Percentiles rank a stretch among this genome's conserved stretches.
Evolutionary conservation across 176 grass and related monocot species (phyloP).

Genomic region (Cymbopogon citratus): DNA sequence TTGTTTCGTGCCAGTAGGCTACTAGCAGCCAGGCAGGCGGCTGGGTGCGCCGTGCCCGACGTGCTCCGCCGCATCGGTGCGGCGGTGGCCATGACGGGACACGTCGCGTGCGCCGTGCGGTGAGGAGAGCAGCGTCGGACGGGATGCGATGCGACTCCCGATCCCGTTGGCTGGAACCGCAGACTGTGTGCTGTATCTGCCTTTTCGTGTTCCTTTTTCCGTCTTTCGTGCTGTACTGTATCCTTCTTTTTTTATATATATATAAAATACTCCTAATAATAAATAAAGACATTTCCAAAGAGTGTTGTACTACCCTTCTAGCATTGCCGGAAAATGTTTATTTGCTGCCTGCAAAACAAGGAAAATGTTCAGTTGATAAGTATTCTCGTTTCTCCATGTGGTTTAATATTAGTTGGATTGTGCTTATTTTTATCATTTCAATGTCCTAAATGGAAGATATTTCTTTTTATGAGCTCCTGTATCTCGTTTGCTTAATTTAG

Average conservation of each 20-base stretch:
- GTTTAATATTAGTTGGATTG: neutral
- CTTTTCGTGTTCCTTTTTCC: neutral
- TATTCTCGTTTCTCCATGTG: neutral
- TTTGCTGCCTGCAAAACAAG: neutral
- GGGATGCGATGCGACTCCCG: neutral
- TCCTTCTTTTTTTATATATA: neutral
- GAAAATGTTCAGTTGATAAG: neutral
- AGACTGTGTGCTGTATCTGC: neutral
- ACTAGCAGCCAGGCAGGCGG: neutral
- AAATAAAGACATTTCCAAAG: neutral
- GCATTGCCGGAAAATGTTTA: neutral
- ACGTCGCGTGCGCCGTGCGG: neutral
- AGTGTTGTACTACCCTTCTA: neutral
- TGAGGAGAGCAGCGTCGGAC: neutral
- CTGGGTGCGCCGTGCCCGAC: neutral
- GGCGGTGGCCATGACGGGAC: slow-evolving; percentile 1
- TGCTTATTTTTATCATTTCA: neutral
- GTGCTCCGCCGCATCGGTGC: slow-evolving; percentile 13
- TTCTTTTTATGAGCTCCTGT: neutral
- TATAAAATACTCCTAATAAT: too few relatives aligned
- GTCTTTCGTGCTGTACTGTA: too few relatives aligned
- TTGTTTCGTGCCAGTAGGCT: neutral
- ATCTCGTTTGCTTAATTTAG: neutral
- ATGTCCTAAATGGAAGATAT: neutral
- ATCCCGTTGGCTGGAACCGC: neutral